Evolutionary conservation across 2,329 filamentous ascomycete genomes (phyloP).

Genomic region (Diplodia seriata): DNA sequence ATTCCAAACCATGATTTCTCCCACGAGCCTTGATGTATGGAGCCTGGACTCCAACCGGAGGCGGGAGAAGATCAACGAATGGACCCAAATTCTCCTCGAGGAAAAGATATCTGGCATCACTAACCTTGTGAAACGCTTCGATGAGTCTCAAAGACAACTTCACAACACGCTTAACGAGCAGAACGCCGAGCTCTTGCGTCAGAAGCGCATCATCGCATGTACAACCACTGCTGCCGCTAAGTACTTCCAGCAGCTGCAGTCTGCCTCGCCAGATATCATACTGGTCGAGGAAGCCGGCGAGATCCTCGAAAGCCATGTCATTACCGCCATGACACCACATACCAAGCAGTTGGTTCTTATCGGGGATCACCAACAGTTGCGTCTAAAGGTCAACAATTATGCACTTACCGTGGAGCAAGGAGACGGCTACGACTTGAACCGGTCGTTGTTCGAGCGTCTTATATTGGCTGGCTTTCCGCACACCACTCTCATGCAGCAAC

Average conservation of each 20-base stretch:
- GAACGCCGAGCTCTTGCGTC: constrained; percentile 50
- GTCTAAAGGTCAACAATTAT: constrained; percentile 71
- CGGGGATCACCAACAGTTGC: constrained; percentile 75
- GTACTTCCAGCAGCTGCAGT: constrained; percentile 61
- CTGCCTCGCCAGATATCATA: constrained; percentile 64
- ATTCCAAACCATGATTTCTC: constrained; percentile 45
- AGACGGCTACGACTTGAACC: constrained; percentile 70
- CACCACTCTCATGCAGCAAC: constrained; percentile 65
- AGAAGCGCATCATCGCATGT: constrained; percentile 69
- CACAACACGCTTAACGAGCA: constrained; percentile 41
- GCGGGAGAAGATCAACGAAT: constrained; percentile 39
- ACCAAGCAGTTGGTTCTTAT: constrained; percentile 72
- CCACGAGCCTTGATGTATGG: constrained; percentile 58
- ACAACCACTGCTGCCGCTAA: constrained; percentile 75
- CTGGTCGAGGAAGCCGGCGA: constrained; percentile 77
- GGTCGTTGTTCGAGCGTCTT: constrained; percentile 73
- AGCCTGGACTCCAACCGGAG: constrained; percentile 52
- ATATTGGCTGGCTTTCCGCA: constrained; percentile 63
- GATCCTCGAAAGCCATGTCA: constrained; percentile 71
- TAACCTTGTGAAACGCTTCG: constrained; percentile 50
- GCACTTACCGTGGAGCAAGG: constrained; percentile 67
- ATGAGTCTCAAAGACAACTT: constrained; percentile 46
- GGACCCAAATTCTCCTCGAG: constrained; percentile 47
- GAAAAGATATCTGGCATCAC: constrained; percentile 59
- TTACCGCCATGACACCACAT: constrained; percentile 63